Evolutionary conservation across 305 asterid species (phyloP).

Genomic region (Ajuga reptans): DNA sequence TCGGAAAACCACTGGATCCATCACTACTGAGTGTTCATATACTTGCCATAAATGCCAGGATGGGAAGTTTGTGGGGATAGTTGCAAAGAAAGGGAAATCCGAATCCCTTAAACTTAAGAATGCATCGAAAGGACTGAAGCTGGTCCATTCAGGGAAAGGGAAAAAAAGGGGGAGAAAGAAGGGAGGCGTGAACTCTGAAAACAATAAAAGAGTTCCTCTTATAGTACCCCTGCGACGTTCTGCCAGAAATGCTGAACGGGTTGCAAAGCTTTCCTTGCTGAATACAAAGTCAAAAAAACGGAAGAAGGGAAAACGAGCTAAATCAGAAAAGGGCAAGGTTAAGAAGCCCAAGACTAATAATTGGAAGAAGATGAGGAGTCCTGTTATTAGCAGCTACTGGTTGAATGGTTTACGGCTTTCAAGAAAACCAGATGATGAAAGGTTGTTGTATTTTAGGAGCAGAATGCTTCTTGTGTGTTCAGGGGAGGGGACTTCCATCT

Average conservation of each 20-base stretch:
- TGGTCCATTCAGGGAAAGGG: conserved; percentile 37
- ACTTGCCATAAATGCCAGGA: conserved; percentile 61
- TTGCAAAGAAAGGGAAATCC: conserved; percentile 30
- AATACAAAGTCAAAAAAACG: conserved; percentile 35
- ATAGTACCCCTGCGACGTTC: conserved; percentile 80
- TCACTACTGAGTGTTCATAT: conserved; percentile 32
- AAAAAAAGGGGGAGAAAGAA: conserved; percentile 37
- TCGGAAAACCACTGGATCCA: conserved; percentile 46
- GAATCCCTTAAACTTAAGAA: conserved; percentile 32
- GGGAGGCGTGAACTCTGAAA: conserved; percentile 33
- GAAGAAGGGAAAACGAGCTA: conserved; percentile 48
- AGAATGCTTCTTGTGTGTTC: conserved; percentile 49
- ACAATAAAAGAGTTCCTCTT: conserved; percentile 30
- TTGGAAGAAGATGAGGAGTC: conserved; percentile 53
- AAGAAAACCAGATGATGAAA: conserved; percentile 56
- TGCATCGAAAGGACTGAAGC: conserved; percentile 35
- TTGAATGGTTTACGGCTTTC: conserved; percentile 63
- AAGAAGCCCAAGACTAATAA: conserved; percentile 30
- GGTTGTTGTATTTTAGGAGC: conserved; percentile 44
- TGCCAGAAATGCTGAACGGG: conserved; percentile 55
- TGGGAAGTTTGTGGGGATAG: conserved; percentile 30
- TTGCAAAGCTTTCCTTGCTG: conserved; percentile 31
- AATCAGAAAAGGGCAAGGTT: conserved; percentile 29
- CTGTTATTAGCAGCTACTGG: conserved; percentile 58
- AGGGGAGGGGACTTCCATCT: conserved; percentile 30